Base-by-base conservation (phyloP, 1,284 basidiomycete genomes). In the Ceratobasidium sp. region DNA sequence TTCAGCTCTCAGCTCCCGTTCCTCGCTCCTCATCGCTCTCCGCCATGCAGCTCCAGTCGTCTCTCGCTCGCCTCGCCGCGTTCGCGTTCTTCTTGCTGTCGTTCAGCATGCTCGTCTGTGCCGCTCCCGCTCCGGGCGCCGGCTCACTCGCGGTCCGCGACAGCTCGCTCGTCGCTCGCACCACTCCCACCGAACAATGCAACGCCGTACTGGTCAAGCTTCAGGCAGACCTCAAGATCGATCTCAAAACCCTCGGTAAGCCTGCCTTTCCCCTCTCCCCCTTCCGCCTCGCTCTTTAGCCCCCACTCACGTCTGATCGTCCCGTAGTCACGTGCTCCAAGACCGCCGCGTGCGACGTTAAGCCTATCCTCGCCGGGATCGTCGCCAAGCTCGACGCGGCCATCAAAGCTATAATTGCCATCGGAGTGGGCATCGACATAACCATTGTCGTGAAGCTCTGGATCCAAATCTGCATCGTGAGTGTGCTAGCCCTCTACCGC, bases 21-120 rank as follows among this genome's bases (percentile, higher is more conserved):
- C 18, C 63, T 20, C 67, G 9, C 67, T 46, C 33, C 15, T 53
- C 69, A n/a, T 51, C 55, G 9, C 33, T 33, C 33, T 61, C 42
- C 70, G 18, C 44, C 56, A 72, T 72, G 70, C 70, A 72, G 70
- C 28, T 72, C 70, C 33, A 26, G 56, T 61, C 70, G 12, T 33
- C 56, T 26, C 23, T 72, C 42, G 39, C 70, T 42, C 70, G 70
- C 23, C 33, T 72, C 56, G 42, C 42, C 42, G 70, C 56, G 10
- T 61, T 72, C 23, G 56, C 55, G 39, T 44, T 60, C 42, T 72
- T 72, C 70, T 18, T 72, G 42, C 39, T 72, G 1, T 72, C 70
- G 9, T 44, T 72, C 44, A 60, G 70, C 70, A 60, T 72, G 70
- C 55, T 72, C 40, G 58, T 49, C 13, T 61, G 58, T 9, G 70